Conservation (phyloP, 169 alveolate species). For the Plasmodium cynomolgi region DNA sequence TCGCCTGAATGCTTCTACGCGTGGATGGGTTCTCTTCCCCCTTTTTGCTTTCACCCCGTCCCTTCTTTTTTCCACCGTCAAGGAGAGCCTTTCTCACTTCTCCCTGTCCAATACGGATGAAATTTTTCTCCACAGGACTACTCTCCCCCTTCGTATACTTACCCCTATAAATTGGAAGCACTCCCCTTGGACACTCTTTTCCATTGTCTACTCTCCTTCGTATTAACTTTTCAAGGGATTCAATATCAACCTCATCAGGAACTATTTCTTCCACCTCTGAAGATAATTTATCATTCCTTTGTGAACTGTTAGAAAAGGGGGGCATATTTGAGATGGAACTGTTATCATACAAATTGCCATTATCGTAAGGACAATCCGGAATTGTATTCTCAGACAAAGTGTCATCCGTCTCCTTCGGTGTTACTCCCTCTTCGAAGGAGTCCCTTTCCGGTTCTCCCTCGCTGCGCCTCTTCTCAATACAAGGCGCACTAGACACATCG, state of each 20-base stretch:
- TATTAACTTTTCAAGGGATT: not conserved
- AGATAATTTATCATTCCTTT: not conserved
- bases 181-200: not conserved
- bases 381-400: not conserved
- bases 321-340: not conserved
- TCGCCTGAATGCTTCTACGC: not conserved
- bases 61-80: not conserved
- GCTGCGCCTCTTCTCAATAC: not conserved
- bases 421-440: not conserved
- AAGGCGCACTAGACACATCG: not conserved
- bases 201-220: not conserved
- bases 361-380: not conserved
- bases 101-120: not conserved
- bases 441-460: not conserved
- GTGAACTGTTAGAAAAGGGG: not conserved
- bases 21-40: not conserved
- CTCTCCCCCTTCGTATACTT: not conserved
- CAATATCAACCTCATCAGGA: not conserved
- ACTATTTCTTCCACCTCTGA: not conserved
- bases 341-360: not conserved
- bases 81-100: not conserved
- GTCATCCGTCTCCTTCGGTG: constrained; percentile 5
- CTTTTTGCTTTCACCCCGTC: not conserved
- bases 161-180: not conserved
- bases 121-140: not conserved